These are phyloP conservation scores for Penicillium verhagenii DNA, from an alignment of 495 filamentous ascomycete species.

Conservation along the genomic window DNA sequence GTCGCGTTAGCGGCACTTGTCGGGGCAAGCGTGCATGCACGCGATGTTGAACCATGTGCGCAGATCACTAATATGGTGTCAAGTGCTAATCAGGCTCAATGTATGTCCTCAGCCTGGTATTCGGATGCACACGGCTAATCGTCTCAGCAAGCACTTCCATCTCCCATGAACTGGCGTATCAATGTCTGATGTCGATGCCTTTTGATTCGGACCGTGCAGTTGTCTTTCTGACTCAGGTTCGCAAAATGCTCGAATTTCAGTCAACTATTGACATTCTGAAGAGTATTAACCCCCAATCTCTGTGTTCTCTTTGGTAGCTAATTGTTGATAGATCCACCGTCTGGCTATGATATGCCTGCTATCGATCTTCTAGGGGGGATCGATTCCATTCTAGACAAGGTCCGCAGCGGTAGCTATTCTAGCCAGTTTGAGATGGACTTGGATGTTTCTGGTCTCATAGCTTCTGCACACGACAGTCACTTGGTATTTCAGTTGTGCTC, in stretches of 20 bases:
- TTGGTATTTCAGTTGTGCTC: slow-evolving; percentile 34
- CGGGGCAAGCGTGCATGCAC: slow-evolving; percentile 12
- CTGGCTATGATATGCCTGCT: slow-evolving; percentile 53
- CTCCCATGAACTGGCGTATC: slow-evolving; percentile 36
- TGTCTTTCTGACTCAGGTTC: slow-evolving; percentile 53
- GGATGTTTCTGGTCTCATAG: slow-evolving; percentile 38
- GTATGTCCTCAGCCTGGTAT: slow-evolving; percentile 11
- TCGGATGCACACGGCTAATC: slow-evolving; percentile 8
- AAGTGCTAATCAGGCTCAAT: slow-evolving; percentile 15
- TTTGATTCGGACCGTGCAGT: slow-evolving; percentile 52
- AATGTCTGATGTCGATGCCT: slow-evolving; percentile 56
- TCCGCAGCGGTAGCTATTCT: slow-evolving; percentile 31
- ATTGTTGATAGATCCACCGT: slow-evolving; percentile 41
- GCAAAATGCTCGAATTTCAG: slow-evolving; percentile 57
- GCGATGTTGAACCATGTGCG: slow-evolving; percentile 27
- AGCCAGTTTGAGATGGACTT: slow-evolving; percentile 54
- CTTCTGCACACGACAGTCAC: slow-evolving; percentile 51
- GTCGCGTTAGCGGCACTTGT: slow-evolving; percentile 15
- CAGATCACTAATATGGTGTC: slow-evolving; percentile 20
- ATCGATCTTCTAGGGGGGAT: slow-evolving; percentile 51
- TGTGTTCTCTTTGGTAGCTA: not conserved
- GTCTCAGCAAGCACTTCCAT: slow-evolving; percentile 17
- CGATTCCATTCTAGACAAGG: slow-evolving; percentile 39
- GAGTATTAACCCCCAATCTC: slow-evolving; percentile 4
- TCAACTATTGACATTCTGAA: slow-evolving; percentile 55